These are phyloP conservation scores for Canna indica DNA, from an alignment of 176 grass and related monocot species.

Conservation along the genomic window DNA sequence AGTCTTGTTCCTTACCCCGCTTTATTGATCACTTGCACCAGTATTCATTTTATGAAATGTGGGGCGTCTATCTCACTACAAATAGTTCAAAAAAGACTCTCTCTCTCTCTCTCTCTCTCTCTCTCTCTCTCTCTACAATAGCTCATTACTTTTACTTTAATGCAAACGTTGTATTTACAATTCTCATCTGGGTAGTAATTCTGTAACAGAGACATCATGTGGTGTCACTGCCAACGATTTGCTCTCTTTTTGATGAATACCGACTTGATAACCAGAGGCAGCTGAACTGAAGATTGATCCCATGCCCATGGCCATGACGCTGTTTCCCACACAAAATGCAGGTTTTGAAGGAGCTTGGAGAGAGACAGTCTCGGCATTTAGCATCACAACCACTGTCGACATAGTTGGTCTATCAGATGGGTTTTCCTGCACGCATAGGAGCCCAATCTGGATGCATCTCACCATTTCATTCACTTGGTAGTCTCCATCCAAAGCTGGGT, in stretches of 20 bases:
- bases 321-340: constrained; percentile 19
- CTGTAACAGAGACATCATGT: background rate
- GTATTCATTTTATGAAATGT: too few species aligned
- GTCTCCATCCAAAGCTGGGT: constrained; percentile 24
- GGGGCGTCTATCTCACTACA: too few species aligned
- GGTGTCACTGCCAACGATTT: background rate
- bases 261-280: background rate
- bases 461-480: constrained; percentile 24
- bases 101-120: too few species aligned
- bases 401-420: constrained; percentile 4
- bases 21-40: too few species aligned
- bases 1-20: too few species aligned
- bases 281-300: background rate
- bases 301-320: background rate
- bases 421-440: constrained; percentile 28
- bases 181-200: background rate
- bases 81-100: too few species aligned
- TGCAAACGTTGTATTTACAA: too few species aligned
- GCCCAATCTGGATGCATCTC: constrained; percentile 26
- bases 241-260: background rate
- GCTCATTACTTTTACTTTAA: too few species aligned
- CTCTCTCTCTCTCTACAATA: too few species aligned
- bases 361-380: constrained; percentile 4
- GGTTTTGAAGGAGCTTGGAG: background rate
- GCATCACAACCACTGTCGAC: constrained; percentile 20